Percentiles rank a stretch among this genome's conserved stretches.
Conservation (phyloP, 306 rosid genomes). For the Cicer chorassanicum region DNA sequence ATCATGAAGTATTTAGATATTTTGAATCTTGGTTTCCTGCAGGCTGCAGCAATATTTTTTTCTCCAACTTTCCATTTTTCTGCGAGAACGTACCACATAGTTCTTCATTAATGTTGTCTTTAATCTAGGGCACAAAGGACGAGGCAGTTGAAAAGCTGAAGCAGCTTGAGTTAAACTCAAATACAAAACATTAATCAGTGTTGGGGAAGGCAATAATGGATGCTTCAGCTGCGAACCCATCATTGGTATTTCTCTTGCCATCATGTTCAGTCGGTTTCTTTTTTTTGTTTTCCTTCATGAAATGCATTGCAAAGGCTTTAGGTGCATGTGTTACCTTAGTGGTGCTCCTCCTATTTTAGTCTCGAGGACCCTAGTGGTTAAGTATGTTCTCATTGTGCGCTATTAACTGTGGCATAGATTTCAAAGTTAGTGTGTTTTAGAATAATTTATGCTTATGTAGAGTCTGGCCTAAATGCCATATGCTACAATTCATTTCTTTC, state of each 20-base stretch:
- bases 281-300: slow-evolving; percentile 39
- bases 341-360: slow-evolving; percentile 14
- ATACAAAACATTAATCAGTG: slow-evolving; percentile 59
- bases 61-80: slow-evolving; percentile 18
- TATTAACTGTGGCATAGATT: slow-evolving; percentile 13
- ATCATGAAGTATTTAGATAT: slow-evolving; percentile 29
- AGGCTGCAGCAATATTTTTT: slow-evolving; percentile 38
- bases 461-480: slow-evolving; percentile 36
- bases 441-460: slow-evolving; percentile 15
- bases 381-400: background rate
- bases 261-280: slow-evolving; percentile 33
- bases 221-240: slow-evolving; percentile 61
- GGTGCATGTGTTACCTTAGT: slow-evolving; percentile 16
- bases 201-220: slow-evolving; percentile 73
- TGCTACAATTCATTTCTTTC: background rate
- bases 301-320: slow-evolving; percentile 38
- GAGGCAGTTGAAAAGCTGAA: slow-evolving; percentile 78
- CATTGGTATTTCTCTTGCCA: slow-evolving; percentile 62
- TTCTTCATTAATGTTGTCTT: slow-evolving; percentile 42
- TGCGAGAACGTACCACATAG: slow-evolving; percentile 15
- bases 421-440: slow-evolving; percentile 19
- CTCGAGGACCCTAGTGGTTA: slow-evolving; percentile 16
- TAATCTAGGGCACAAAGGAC: slow-evolving; percentile 73
- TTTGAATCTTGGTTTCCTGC: slow-evolving; percentile 46
- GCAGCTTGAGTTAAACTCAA: slow-evolving; percentile 70